Base-by-base conservation (phyloP, 495 filamentous ascomycete genomes). In the Massariosphaeria phaeospora region DNA sequence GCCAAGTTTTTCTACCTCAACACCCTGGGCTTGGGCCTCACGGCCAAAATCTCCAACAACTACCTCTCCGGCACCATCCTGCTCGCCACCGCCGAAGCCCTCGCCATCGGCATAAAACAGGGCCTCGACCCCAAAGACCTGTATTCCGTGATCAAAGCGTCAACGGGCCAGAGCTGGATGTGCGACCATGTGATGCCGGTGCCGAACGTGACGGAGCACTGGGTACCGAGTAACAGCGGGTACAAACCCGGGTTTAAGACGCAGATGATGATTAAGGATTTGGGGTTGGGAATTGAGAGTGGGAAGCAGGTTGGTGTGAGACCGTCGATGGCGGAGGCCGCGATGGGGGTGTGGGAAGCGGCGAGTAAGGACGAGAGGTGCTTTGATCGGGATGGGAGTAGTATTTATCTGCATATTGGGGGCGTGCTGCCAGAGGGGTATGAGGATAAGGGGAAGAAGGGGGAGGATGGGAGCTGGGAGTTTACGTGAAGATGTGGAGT, bases 41-140 rank as follows among this genome's bases (percentile, higher is more conserved):
- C 66, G 6, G 70, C 70, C 41, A 73, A 73, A 61, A 68, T 73
- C 26, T 67, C 67, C 44, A 73, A 72, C 52, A 73, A 73, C 55
- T 73, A 73, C 61, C 66, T 72, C 43, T 62, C 55, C 27, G 66
- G 69, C 12, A 70, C 68, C 25, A 71, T 69, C 9, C 66, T 67
- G n/a, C 67, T 73, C 15, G 70, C 70, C 2, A 69, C 65, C 0
- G 66, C 67, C 13, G 69, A 73, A 55, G 70, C 70, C n/a, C 46
- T 73, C 1, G 70, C 69, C 26, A 72, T 72, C 20, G 71, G 71
- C 27, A 63, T 72, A 39, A 67, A 66, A 39, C 63, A 66, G 30
- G 70, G 71, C 13, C 43, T 73, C n/a, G 70, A 73, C 40, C 66
- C 66, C 2, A 62, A 65, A 51, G 33, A 67, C 23, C 57, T 73